phyloP scores from a whole-genome alignment of 2,329 filamentous ascomycete species.

The Trichothecium sympodiale region DNA sequence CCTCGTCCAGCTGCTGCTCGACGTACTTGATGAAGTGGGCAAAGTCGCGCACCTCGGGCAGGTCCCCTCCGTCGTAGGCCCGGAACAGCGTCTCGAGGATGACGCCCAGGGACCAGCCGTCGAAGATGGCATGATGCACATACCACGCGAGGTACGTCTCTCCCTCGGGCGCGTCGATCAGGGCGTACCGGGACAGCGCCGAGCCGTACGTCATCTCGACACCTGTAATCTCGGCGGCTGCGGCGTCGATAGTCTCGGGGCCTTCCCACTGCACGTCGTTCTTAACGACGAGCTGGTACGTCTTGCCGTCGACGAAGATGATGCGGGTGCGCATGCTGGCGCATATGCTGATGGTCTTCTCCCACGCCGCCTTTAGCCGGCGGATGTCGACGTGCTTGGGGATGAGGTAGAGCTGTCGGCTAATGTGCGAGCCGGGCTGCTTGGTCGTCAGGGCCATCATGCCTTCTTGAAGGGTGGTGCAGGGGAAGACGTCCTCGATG shows the following conservation, averaged over 20 bases:
- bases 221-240: too few species aligned
- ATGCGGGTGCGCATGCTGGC: slow-evolving; percentile 6
- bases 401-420: slow-evolving; percentile 13
- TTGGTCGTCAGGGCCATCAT: slow-evolving; percentile 20
- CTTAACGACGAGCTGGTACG: slow-evolving; percentile 7
- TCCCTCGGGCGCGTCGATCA: not conserved
- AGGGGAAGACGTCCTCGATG: slow-evolving; percentile 22
- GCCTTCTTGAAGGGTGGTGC: slow-evolving; percentile 23
- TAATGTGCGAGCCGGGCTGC: slow-evolving; percentile 20
- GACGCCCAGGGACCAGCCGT: slow-evolving; percentile 7
- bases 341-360: slow-evolving; percentile 1
- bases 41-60: not conserved
- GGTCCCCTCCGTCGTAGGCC: not conserved
- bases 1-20: slow-evolving; percentile 10
- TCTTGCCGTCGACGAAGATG: slow-evolving; percentile 3
- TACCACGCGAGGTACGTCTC: slow-evolving; percentile 7
- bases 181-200: not conserved
- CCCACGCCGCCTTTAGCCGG: slow-evolving; percentile 6
- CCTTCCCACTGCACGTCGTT: slow-evolving; percentile 3
- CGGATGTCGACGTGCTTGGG: slow-evolving; percentile 8
- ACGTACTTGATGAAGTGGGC: slow-evolving; percentile 11
- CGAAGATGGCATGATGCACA: slow-evolving; percentile 10
- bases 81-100: slow-evolving; percentile 2
- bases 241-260: too few species aligned
- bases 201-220: slow-evolving; percentile 1